Conservation (phyloP, 768 basidiomycete genomes). For the Aureoboletus auriporus region DNA sequence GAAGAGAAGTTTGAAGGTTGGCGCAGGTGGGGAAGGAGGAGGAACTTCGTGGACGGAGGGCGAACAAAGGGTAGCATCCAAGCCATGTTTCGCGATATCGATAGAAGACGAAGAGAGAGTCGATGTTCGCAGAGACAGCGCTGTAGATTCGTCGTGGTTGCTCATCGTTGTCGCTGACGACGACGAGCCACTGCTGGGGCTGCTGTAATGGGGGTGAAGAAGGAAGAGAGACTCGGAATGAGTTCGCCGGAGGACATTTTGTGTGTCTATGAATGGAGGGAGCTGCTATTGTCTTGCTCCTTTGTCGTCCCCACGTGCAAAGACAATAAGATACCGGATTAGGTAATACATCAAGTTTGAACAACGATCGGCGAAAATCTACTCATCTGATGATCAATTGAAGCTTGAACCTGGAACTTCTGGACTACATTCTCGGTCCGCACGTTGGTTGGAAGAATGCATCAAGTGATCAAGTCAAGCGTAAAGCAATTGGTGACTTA, state of each 20-base stretch:
- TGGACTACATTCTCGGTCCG: too few relatives aligned
- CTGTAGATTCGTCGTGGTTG: conserved; percentile 23
- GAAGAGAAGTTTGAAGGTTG: conserved; percentile 64
- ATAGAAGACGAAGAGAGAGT: conserved; percentile 19
- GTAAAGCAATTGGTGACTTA: too few relatives aligned
- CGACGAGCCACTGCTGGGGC: conserved; percentile 17
- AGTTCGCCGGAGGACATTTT: too few relatives aligned
- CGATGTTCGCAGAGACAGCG: conserved; percentile 19
- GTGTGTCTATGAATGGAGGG: conserved; percentile 5
- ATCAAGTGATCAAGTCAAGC: too few relatives aligned
- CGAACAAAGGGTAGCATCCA: conserved; percentile 3
- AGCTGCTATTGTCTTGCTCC: conserved; percentile 17
- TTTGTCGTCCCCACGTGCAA: conserved; percentile 15
- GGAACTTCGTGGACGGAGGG: conserved; percentile 17
- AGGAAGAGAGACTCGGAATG: conserved; percentile 7
- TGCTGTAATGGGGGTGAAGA: conserved; percentile 5
- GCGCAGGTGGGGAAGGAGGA: conserved; percentile 32
- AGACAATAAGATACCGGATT: conserved; percentile 22
- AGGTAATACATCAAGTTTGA: conserved; percentile 2
- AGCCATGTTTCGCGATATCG: conserved; percentile 15
- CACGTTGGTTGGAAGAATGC: too few relatives aligned
- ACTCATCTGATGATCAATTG: too few relatives aligned
- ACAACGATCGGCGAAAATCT: too few relatives aligned
- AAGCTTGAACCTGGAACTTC: too few relatives aligned
- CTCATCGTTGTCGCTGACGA: conserved; percentile 30